Conservation (phyloP, 2,329 filamentous ascomycete genomes). For the Gnomoniopsis sp. region DNA sequence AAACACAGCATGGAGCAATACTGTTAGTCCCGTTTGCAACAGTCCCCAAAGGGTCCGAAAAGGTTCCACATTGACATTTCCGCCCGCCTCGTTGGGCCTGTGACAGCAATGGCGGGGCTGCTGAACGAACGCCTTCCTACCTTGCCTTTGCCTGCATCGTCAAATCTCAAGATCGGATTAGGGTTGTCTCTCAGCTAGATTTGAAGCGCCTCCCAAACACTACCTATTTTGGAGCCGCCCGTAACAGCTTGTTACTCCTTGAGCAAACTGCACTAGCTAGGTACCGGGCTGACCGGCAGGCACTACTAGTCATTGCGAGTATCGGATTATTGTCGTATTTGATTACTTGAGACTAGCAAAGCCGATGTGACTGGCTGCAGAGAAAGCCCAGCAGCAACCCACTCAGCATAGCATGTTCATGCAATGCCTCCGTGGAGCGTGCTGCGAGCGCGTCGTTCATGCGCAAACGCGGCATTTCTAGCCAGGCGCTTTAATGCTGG, state of each 20-base stretch:
- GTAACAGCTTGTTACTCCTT: neutral
- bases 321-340: neutral
- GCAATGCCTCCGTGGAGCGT: slow-evolving; percentile 12
- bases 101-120: neutral
- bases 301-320: neutral
- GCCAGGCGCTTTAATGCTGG: slow-evolving; percentile 2
- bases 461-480: neutral
- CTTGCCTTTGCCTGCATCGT: neutral
- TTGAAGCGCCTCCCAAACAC: neutral
- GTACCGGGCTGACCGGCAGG: no score
- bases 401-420: slow-evolving; percentile 1
- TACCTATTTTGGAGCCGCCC: neutral
- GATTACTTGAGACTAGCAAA: neutral
- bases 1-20: no score
- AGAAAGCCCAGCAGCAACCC: neutral
- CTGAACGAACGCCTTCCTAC: neutral
- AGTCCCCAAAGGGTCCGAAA: neutral
- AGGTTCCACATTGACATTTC: neutral
- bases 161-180: neutral
- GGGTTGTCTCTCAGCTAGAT: neutral
- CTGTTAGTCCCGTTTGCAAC: neutral
- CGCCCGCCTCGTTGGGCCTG: neutral
- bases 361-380: neutral
- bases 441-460: neutral
- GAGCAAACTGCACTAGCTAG: neutral